These are phyloP conservation scores for Lasiodiplodia sp. DNA, from an alignment of 2,329 filamentous ascomycete genomes.

Conservation along the genomic window DNA sequence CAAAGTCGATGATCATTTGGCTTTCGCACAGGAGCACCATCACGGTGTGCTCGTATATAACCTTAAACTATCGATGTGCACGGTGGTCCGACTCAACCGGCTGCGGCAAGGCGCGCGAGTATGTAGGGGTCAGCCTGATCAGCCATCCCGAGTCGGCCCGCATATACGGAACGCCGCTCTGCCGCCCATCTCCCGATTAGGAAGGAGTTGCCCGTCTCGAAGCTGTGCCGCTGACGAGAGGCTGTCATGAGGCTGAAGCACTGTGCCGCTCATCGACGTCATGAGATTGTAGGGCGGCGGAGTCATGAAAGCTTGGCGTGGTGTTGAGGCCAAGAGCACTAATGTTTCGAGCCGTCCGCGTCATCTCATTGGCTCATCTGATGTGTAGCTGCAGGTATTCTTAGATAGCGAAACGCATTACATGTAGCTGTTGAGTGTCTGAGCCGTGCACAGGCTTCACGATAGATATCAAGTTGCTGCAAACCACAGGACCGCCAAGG, in stretches of 20 bases:
- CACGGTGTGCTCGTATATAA: too few relatives aligned
- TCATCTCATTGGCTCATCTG: not conserved
- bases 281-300: too few relatives aligned
- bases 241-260: not conserved
- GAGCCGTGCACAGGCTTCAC: not conserved
- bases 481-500: too few relatives aligned
- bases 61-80: too few relatives aligned
- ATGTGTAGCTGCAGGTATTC: not conserved
- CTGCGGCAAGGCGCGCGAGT: not conserved
- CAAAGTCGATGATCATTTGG: too few relatives aligned
- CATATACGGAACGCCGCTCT: not conserved
- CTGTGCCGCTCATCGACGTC: too few relatives aligned
- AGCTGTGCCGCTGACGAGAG: not conserved
- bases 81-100: not conserved
- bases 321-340: conserved; percentile 7
- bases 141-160: not conserved
- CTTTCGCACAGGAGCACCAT: too few relatives aligned
- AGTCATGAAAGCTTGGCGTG: conserved; percentile 1
- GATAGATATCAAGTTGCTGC: too few relatives aligned
- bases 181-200: conserved; percentile 3
- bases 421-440: not conserved
- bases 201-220: not conserved
- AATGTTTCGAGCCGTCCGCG: not conserved
- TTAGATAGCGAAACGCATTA: not conserved
- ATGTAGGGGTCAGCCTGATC: not conserved